These are phyloP conservation scores for Rostrohypoxylon terebratum DNA, from an alignment of 495 filamentous ascomycete genomes.

Conservation along the genomic window DNA sequence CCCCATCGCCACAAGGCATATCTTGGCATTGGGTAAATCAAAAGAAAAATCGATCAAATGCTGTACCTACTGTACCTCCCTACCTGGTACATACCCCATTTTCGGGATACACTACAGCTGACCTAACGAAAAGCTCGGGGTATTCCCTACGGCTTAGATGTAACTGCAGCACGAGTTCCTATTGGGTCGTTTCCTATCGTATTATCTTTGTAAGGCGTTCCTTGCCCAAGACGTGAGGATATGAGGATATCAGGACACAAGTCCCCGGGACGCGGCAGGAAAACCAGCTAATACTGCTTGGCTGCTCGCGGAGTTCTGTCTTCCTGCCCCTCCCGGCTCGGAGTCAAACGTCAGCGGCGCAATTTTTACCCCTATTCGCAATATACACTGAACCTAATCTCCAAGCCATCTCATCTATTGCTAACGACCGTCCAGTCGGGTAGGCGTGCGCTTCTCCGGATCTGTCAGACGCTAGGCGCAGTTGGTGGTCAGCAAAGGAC, in stretches of 20 bases:
- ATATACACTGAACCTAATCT: slow-evolving; percentile 34
- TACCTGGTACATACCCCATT: neutral
- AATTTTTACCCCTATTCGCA: slow-evolving; percentile 5
- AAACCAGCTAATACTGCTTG: neutral
- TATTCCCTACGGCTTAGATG: neutral
- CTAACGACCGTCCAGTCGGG: slow-evolving; percentile 39
- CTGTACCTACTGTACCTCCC: neutral
- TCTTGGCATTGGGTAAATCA: neutral
- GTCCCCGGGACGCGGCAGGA: slow-evolving; percentile 13
- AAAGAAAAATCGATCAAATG: too few relatives aligned
- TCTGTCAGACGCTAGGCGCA: slow-evolving; percentile 12
- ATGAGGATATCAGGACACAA: neutral
- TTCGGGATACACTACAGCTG: neutral
- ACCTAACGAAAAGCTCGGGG: slow-evolving; percentile 12
- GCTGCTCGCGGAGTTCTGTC: neutral
- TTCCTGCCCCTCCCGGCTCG: slow-evolving; percentile 7
- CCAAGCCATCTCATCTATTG: slow-evolving; percentile 29
- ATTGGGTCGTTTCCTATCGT: slow-evolving; percentile 22
- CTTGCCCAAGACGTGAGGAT: slow-evolving; percentile 12
- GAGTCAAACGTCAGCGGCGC: slow-evolving; percentile 35
- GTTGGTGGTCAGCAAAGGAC: slow-evolving; percentile 28
- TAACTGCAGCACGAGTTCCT: neutral
- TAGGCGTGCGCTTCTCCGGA: slow-evolving; percentile 35
- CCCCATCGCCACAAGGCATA: neutral
- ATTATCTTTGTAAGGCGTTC: slow-evolving; percentile 16